phyloP scores from a whole-genome alignment of 805 yeast species.

The Metschnikowia hibisci region DNA sequence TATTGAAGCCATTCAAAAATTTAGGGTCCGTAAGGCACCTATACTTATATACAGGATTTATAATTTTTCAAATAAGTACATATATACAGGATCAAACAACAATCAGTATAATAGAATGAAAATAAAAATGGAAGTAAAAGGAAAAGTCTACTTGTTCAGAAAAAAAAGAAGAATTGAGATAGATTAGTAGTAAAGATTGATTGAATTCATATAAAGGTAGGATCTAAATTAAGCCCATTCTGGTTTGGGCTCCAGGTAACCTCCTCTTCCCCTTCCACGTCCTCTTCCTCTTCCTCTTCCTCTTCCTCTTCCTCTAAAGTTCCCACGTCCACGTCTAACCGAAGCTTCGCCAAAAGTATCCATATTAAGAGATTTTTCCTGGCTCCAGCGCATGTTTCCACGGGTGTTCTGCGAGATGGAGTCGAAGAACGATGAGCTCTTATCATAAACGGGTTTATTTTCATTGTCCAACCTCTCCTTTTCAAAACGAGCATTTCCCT shows the following conservation, averaged over 20 bases:
- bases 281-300: conserved; percentile 39
- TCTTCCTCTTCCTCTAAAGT: conserved; percentile 32
- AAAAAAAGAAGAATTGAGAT: too few relatives aligned
- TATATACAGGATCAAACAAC: too few relatives aligned
- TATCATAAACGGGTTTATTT: conserved; percentile 52
- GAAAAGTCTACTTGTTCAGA: too few relatives aligned
- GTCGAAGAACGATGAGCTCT: conserved; percentile 85
- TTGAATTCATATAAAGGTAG: too few relatives aligned
- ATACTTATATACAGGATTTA: too few relatives aligned
- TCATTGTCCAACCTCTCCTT: conserved; percentile 22
- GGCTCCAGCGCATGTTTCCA: conserved; percentile 56
- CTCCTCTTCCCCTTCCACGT: conserved; percentile 39
- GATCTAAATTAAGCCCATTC: conserved; percentile 16
- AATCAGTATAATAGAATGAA: too few relatives aligned
- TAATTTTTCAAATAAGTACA: too few relatives aligned
- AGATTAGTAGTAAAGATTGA: too few relatives aligned
- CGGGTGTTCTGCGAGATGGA: conserved; percentile 59
- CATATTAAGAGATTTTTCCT: conserved; percentile 66
- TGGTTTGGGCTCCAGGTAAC: conserved; percentile 23
- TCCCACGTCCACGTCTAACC: conserved; percentile 27
- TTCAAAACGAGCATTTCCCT: conserved; percentile 67
- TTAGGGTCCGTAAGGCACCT: too few relatives aligned
- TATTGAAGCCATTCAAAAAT: too few relatives aligned
- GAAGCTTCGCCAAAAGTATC: conserved; percentile 82
- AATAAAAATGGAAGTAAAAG: too few relatives aligned